Evolutionary conservation across 1,139 yeast genomes (phyloP).

Genomic region (Geotrichum phurueaensis): DNA sequence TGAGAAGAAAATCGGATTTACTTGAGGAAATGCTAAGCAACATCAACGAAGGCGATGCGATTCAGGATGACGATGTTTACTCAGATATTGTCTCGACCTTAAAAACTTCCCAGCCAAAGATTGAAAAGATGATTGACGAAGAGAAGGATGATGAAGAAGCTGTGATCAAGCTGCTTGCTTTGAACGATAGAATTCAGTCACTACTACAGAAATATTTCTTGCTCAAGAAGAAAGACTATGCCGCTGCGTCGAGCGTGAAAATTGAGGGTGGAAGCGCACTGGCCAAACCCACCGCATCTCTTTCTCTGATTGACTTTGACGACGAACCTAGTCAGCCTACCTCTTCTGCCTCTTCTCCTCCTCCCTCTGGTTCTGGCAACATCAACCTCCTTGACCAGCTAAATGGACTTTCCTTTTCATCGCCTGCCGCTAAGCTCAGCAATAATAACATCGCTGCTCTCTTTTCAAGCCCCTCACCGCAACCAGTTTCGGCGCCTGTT

Average conservation of each 20-base stretch:
- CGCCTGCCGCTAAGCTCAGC: conserved; percentile 1
- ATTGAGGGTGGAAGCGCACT: conserved; percentile 37
- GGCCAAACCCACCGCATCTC: conserved; percentile 26
- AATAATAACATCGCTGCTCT: not conserved
- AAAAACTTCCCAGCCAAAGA: conserved; percentile 80
- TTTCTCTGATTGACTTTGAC: conserved; percentile 76
- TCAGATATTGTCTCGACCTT: conserved; percentile 72
- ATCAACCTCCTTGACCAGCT: conserved; percentile 64
- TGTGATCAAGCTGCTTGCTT: conserved; percentile 56
- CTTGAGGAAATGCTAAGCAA: conserved; percentile 81
- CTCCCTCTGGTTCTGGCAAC: conserved; percentile 37
- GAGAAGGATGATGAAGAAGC: conserved; percentile 56
- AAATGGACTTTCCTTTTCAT: conserved; percentile 42
- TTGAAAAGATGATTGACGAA: conserved; percentile 75
- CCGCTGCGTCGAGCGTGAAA: conserved; percentile 54
- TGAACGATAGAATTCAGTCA: conserved; percentile 73
- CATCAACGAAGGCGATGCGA: conserved; percentile 48
- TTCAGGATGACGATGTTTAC: conserved; percentile 48
- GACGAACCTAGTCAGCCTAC: conserved; percentile 37
- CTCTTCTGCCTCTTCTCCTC: conserved; percentile 1
- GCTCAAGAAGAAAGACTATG: conserved; percentile 58
- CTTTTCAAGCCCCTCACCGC: conserved; percentile 13
- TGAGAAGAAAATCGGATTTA: conserved; percentile 83
- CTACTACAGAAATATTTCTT: conserved; percentile 62
- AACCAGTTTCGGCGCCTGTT: conserved; percentile 6